Percentiles rank a stretch among this genome's conserved stretches.
phyloP scores from a whole-genome alignment of 2,329 filamentous ascomycete species.

The Cordyceps militaris region DNA sequence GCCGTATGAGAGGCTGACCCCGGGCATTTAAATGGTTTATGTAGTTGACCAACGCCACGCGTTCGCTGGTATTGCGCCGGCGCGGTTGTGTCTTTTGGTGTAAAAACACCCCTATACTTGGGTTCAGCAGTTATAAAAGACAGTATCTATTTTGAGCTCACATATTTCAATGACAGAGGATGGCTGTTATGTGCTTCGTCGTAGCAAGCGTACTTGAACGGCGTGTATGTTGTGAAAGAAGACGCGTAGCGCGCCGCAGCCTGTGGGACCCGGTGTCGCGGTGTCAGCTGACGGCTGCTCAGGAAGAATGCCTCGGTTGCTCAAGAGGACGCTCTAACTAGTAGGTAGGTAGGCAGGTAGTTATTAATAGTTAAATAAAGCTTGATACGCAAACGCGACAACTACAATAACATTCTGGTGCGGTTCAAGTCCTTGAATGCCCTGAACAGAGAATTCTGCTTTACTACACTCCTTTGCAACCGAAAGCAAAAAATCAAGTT shows the following conservation, averaged over 20 bases:
- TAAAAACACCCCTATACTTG: not conserved
- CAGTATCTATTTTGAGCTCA: not conserved
- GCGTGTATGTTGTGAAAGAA: not conserved
- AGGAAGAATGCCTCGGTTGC: too few relatives aligned
- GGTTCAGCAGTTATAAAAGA: not conserved
- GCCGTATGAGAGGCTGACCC: slow-evolving; percentile 66
- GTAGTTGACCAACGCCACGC: slow-evolving; percentile 1
- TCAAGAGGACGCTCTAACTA: too few relatives aligned
- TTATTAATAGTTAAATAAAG: too few relatives aligned
- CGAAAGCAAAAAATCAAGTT: not conserved
- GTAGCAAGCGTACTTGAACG: too few relatives aligned
- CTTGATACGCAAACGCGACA: too few relatives aligned
- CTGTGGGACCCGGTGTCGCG: not conserved
- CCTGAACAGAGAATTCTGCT: not conserved
- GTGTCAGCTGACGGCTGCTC: not conserved
- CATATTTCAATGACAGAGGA: not conserved
- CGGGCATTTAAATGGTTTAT: slow-evolving; percentile 82
- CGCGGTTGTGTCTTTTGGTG: not conserved
- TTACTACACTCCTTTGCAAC: not conserved
- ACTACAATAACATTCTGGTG: not conserved
- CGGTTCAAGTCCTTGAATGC: not conserved
- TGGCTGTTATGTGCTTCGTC: not conserved
- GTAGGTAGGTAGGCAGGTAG: too few relatives aligned
- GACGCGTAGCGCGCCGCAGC: not conserved
- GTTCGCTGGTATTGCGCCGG: slow-evolving; percentile 1